A percentile compares a stretch with the other conserved stretches of the same genome.
Evolutionary conservation across 805 yeast species (phyloP).

Genomic region (Wickerhamomyces rabaulensis): DNA sequence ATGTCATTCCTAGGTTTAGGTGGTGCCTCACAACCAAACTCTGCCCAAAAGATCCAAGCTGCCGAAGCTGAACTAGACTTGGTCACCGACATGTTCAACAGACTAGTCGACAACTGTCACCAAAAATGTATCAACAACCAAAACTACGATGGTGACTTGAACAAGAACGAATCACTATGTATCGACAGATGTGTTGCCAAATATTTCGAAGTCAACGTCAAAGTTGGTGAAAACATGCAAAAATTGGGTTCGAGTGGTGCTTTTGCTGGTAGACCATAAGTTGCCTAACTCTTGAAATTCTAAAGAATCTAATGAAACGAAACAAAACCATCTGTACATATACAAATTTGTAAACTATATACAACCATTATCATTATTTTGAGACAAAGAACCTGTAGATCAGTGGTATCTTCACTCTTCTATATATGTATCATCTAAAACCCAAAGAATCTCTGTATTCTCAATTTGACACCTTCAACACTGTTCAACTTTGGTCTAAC

Average conservation of each 20-base stretch:
- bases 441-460: slow-evolving; percentile 62
- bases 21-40: slow-evolving; percentile 63
- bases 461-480: slow-evolving; percentile 71
- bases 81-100: slow-evolving; percentile 97
- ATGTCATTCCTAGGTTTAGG: slow-evolving; percentile 79
- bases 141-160: slow-evolving; percentile 69
- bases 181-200: slow-evolving; percentile 94
- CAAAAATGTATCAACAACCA: slow-evolving; percentile 66
- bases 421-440: slow-evolving; percentile 17
- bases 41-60: slow-evolving; percentile 75
- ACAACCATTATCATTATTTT: neutral
- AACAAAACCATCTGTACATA: neutral
- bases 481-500: slow-evolving; percentile 88
- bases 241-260: slow-evolving; percentile 41
- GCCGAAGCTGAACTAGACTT: slow-evolving; percentile 97
- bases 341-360: neutral
- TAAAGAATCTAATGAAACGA: neutral
- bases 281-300: neutral
- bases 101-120: slow-evolving; percentile 84
- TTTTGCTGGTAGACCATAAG: slow-evolving; percentile 25
- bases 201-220: slow-evolving; percentile 89
- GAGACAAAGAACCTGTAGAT: neutral
- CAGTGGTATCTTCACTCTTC: neutral
- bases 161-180: slow-evolving; percentile 79
- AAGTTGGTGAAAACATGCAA: slow-evolving; percentile 80